Conservation (phyloP, 345 rosid genomes). For the Eucalyptus erythrocorys region DNA sequence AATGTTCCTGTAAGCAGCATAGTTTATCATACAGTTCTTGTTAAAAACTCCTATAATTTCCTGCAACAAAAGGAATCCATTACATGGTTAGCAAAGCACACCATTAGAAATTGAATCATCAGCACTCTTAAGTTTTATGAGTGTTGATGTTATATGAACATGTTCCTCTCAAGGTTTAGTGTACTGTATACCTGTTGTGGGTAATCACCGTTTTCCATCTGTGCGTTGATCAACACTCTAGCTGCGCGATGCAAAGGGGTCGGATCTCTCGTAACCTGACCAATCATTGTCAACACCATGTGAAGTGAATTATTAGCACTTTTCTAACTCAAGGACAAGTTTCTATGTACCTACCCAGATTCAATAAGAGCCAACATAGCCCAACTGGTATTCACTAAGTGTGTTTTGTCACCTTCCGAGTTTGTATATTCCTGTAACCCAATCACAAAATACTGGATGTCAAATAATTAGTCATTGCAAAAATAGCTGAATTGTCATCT, state of each 20-base stretch:
- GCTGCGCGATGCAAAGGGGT: conserved; percentile 53
- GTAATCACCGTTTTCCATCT: conserved; percentile 57
- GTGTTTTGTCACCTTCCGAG: conserved; percentile 29
- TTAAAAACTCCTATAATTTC: neutral
- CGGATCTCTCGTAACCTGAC: conserved; percentile 36
- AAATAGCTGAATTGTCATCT: too few species aligned
- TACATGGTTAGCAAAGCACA: too few species aligned
- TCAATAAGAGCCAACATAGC: conserved; percentile 58
- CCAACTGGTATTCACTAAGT: conserved; percentile 58
- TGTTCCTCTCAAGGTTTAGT: too few species aligned
- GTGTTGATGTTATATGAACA: too few species aligned
- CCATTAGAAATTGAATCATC: too few species aligned
- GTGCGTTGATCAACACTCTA: conserved; percentile 29
- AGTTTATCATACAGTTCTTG: neutral
- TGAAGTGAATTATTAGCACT: neutral
- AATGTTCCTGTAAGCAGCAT: neutral
- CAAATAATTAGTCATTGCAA: too few species aligned
- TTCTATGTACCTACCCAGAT: conserved; percentile 39
- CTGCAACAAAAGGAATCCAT: too few species aligned
- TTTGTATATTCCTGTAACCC: conserved; percentile 26
- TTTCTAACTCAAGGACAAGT: neutral
- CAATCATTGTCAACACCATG: neutral
- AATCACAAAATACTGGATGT: too few species aligned
- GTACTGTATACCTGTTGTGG: conserved; percentile 27
- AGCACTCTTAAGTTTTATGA: too few species aligned